Base-by-base conservation (phyloP, 805 yeast species). In the Pichia kluyveri region DNA sequence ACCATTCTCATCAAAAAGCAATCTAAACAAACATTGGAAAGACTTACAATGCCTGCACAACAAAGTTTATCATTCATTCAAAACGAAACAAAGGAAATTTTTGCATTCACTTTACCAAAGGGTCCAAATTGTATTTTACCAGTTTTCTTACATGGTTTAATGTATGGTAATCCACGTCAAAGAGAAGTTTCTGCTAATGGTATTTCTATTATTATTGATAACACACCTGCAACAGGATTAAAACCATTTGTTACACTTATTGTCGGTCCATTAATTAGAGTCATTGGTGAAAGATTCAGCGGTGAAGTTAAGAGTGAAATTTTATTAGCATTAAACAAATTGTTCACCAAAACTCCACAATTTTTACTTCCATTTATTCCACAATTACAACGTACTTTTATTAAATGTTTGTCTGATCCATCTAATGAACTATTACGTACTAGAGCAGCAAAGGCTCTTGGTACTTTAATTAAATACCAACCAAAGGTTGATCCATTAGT, bases 251-350 rank as follows among this genome's bases (percentile, higher is more conserved):
- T 95, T 23, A 91, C 98, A 9, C 80, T 81, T 28, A 87, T 95
- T 54, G 90, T 96, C 28, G 99, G 99, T 69, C 99, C 99, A 38
- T 75, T 93, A 61, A 93, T 93, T 68, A 88, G 99, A 74, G 96
- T 91, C 48, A 86, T 91, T 61, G 99, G 99, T 60, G 99, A 93
- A 67, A 81, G 96, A 66, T 91, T 87, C 55, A 77, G 83, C 17
- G 76, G 95, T 52, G 96, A 89, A 56, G 87, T 93, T 57, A 93
- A 93, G 72, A 83, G 96, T 37, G 96, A 96, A n/a, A 91, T 95
- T 56, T 73, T 93, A 60, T 74, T 76, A 53, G 95, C 98, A 1
- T 75, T 95, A 64, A 85, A 84, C 60, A 77, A 77, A 54, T 70
- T 95, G 60, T 80, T 93, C 59, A 69, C 69, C 26, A 86, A 88